A percentile compares a stretch with the other conserved stretches of the same genome.
Conservation (phyloP, 371 early-diverging fungal genomes). For the Mucor mucedo region DNA sequence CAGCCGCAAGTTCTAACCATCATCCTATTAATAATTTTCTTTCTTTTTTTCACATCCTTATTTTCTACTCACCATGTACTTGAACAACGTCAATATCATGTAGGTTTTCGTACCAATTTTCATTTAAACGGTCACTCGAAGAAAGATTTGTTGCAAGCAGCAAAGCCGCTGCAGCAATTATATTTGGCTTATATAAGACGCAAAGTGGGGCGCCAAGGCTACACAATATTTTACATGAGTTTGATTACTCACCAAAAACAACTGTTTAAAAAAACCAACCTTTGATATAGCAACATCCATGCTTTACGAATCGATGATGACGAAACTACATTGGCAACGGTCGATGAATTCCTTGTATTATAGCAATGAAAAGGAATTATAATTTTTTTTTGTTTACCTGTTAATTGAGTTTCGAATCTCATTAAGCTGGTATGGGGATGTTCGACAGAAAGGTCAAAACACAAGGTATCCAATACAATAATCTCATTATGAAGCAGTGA, state of each 20-base stretch:
- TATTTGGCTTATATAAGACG: constrained; percentile 36
- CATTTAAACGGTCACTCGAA: constrained; percentile 21
- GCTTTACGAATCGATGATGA: constrained; percentile 57
- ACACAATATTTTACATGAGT: not conserved
- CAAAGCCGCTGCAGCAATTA: constrained; percentile 47
- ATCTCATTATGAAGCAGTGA: constrained; percentile 72
- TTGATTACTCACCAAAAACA: not conserved
- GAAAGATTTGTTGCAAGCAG: constrained; percentile 36
- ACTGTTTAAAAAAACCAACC: constrained; percentile 21
- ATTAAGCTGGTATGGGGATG: constrained; percentile 73
- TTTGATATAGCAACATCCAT: constrained; percentile 72
- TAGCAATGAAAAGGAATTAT: not conserved
- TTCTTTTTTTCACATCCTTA: too few relatives aligned
- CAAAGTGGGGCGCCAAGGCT: constrained; percentile 45
- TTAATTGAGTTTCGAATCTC: constrained; percentile 40
- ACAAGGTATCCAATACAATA: constrained; percentile 69
- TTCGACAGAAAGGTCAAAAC: constrained; percentile 78
- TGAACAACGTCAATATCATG: constrained; percentile 35
- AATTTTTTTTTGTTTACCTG: constrained; percentile 25
- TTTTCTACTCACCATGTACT: constrained; percentile 29
- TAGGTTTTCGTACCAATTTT: constrained; percentile 34
- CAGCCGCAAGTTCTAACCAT: constrained; percentile 35
- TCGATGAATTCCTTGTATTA: not conserved
- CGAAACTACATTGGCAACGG: constrained; percentile 33
- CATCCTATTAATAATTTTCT: not conserved